A percentile compares a stretch with the other conserved stretches of the same genome.
phyloP scores from a whole-genome alignment of 805 yeast species.

The Candida gorgasii region DNA sequence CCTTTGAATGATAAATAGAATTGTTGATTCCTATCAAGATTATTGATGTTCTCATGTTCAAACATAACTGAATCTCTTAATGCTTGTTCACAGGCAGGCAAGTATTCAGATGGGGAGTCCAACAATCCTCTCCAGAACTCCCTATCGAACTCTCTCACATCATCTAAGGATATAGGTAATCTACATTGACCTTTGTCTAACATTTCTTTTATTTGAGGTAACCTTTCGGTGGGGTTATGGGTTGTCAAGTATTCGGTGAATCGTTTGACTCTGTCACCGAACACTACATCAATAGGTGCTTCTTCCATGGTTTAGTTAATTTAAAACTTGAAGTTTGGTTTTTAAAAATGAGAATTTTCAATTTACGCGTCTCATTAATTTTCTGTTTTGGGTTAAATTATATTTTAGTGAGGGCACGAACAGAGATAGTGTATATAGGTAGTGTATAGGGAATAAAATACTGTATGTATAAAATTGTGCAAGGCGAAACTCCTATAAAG shows the following conservation, averaged over 20 bases:
- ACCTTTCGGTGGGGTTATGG: conserved; percentile 49
- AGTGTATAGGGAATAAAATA: background rate
- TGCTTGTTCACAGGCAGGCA: conserved; percentile 90
- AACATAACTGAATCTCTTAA: conserved; percentile 75
- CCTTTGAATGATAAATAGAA: conserved; percentile 84
- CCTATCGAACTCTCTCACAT: conserved; percentile 78
- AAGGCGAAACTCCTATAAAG: conserved; percentile 19
- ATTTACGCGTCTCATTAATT: conserved; percentile 29
- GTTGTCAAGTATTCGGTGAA: conserved; percentile 85
- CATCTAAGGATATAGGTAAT: conserved; percentile 78
- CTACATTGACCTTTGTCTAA: conserved; percentile 66
- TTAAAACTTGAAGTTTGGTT: background rate
- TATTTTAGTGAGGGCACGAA: conserved; percentile 7
- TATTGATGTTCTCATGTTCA: conserved; percentile 54
- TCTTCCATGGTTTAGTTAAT: conserved; percentile 7
- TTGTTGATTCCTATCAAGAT: conserved; percentile 59
- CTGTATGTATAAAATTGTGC: background rate
- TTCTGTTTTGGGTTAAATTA: conserved; percentile 26
- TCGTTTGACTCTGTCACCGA: conserved; percentile 81
- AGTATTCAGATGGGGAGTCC: conserved; percentile 73
- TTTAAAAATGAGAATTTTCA: conserved; percentile 1
- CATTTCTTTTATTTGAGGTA: conserved; percentile 71
- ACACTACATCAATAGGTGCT: conserved; percentile 45
- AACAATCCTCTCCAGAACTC: conserved; percentile 77
- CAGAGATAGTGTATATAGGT: too few species aligned